Evolutionary conservation across 768 basidiomycete genomes (phyloP).

Genomic region (Omphalotus guepiniiformis): DNA sequence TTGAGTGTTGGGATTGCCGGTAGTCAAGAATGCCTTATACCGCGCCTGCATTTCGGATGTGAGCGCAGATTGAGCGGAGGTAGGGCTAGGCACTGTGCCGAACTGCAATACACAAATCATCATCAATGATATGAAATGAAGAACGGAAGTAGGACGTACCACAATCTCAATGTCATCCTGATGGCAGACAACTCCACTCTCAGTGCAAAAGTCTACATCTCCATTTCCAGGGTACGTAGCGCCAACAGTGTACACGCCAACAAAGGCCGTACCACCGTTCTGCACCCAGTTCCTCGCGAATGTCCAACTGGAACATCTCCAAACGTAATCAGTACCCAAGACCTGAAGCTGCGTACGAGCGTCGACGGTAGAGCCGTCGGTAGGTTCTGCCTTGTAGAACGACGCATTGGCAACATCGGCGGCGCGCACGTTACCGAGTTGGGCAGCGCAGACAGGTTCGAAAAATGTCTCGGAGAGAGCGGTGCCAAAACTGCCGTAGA

Average conservation of each 20-base stretch:
- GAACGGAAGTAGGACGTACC: constrained; percentile 35
- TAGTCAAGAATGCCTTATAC: constrained; percentile 61
- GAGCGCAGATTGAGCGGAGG: constrained; percentile 51
- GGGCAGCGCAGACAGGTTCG: constrained; percentile 29
- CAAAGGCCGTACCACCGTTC: constrained; percentile 61
- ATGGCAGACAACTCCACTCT: constrained; percentile 62
- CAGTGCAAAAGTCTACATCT: constrained; percentile 49
- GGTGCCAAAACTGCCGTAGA: constrained; percentile 40
- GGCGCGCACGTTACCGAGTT: constrained; percentile 47
- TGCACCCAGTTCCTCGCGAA: constrained; percentile 66
- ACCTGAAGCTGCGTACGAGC: constrained; percentile 50
- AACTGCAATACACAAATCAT: constrained; percentile 25
- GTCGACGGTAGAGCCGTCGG: constrained; percentile 34
- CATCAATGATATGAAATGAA: constrained; percentile 1
- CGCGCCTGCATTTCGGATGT: constrained; percentile 64
- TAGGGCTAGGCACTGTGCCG: constrained; percentile 57
- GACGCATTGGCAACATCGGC: constrained; percentile 37
- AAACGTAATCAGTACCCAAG: constrained; percentile 66
- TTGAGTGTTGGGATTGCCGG: constrained; percentile 56
- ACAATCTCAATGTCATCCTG: constrained; percentile 81
- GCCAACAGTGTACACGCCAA: constrained; percentile 61
- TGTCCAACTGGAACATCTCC: constrained; percentile 68
- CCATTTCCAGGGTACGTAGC: constrained; percentile 70
- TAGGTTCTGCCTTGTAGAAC: constrained; percentile 37
- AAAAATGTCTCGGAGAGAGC: constrained; percentile 38